Conservation (phyloP, 2,329 filamentous ascomycete species). For the Bipolaris zeicola region DNA sequence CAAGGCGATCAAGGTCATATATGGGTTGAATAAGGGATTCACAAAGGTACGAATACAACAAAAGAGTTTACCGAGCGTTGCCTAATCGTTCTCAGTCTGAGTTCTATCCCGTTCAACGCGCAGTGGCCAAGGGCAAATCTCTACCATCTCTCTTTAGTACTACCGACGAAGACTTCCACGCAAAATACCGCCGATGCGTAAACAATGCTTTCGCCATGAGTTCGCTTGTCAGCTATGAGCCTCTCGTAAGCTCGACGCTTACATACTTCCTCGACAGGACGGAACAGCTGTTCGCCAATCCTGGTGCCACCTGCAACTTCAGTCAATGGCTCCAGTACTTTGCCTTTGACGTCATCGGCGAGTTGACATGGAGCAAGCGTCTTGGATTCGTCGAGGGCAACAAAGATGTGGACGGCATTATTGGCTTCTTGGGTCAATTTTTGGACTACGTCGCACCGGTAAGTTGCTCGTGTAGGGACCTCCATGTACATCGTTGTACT, state of each 20-base stretch:
- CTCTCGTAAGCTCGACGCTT: constrained; percentile 77
- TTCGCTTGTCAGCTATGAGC: constrained; percentile 77
- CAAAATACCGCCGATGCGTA: constrained; percentile 74
- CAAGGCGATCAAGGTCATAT: constrained; percentile 74
- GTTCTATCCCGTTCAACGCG: constrained; percentile 80
- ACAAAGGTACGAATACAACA: constrained; percentile 63
- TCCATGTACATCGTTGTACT: constrained; percentile 3
- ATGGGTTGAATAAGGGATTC: constrained; percentile 82
- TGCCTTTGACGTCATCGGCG: constrained; percentile 80
- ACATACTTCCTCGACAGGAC: constrained; percentile 68
- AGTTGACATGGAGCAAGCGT: constrained; percentile 76
- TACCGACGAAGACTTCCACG: constrained; percentile 75
- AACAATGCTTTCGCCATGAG: constrained; percentile 81
- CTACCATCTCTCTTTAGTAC: constrained; percentile 78
- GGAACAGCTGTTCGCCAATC: constrained; percentile 49
- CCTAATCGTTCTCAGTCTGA: constrained; percentile 63
- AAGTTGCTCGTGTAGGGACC: constrained; percentile 32
- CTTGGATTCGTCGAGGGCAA: constrained; percentile 77
- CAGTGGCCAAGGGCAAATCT: constrained; percentile 69
- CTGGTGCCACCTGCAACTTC: constrained; percentile 63
- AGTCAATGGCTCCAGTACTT: constrained; percentile 78
- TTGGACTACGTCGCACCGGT: constrained; percentile 75
- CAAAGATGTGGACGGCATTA: constrained; percentile 75
- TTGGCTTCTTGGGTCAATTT: constrained; percentile 66
- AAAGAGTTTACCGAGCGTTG: not conserved